phyloP scores from a whole-genome alignment of 768 basidiomycete genomes.

The Rhodotorula sphaerocarpa region DNA sequence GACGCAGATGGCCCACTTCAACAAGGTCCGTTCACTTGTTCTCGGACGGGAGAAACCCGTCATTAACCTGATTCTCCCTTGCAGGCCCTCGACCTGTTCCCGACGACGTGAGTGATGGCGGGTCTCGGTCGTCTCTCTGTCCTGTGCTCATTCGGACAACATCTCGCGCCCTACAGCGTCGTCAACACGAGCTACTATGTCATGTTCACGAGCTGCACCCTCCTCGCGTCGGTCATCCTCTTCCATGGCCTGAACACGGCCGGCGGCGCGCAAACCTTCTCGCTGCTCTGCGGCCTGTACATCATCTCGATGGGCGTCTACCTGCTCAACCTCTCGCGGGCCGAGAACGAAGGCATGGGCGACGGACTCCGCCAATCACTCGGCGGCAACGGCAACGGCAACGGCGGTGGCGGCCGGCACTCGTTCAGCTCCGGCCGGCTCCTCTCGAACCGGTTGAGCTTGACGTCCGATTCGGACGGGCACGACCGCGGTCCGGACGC shows the following conservation, averaged over 20 bases:
- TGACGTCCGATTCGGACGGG: neutral
- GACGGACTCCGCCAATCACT: constrained; percentile 24
- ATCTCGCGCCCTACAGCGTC: too few relatives aligned
- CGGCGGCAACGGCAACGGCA: constrained; percentile 2
- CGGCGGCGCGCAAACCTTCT: constrained; percentile 68
- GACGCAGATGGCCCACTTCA: constrained; percentile 66
- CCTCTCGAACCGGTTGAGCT: neutral
- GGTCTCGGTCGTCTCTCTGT: too few relatives aligned
- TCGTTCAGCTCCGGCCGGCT: constrained; percentile 10
- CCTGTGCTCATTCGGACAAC: too few relatives aligned
- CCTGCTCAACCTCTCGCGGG: constrained; percentile 51
- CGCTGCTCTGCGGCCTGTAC: constrained; percentile 79
- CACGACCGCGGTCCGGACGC: constrained; percentile 2
- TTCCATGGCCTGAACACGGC: constrained; percentile 96
- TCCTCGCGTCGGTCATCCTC: constrained; percentile 86
- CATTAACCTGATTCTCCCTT: too few relatives aligned
- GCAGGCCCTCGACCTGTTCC: constrained; percentile 31
- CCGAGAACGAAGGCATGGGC: constrained; percentile 16
- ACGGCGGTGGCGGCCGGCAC: constrained; percentile 12
- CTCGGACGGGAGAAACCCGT: neutral
- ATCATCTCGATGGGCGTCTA: constrained; percentile 97
- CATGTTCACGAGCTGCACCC: constrained; percentile 86
- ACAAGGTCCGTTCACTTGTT: constrained; percentile 51
- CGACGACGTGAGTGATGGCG: constrained; percentile 20
- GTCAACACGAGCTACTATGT: constrained; percentile 61